These are phyloP conservation scores for Solanum ossicruentum DNA, from an alignment of 257 asterid genomes.

Conservation along the genomic window DNA sequence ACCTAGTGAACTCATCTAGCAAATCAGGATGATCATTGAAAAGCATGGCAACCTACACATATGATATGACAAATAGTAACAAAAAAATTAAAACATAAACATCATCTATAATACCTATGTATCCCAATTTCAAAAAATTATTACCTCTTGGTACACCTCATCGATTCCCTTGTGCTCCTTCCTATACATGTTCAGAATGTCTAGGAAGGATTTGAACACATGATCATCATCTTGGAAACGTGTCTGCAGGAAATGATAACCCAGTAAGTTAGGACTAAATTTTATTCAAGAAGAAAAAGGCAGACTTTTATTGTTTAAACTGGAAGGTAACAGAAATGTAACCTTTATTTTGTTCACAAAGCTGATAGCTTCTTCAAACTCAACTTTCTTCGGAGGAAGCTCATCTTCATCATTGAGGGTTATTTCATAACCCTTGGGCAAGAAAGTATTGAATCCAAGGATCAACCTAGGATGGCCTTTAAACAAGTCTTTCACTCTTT, in stretches of 20 bases:
- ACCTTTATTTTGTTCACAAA: slow-evolving; percentile 98
- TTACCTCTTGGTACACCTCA: slow-evolving; percentile 95
- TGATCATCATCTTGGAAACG: slow-evolving; percentile 88
- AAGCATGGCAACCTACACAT: slow-evolving; percentile 71
- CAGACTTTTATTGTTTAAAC: background rate
- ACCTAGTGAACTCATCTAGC: slow-evolving; percentile 90
- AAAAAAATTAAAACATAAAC: background rate
- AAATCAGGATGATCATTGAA: slow-evolving; percentile 84
- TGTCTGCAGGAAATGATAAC: slow-evolving; percentile 42
- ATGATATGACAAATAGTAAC: background rate
- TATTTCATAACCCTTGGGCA: slow-evolving; percentile 95
- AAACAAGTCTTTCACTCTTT: slow-evolving; percentile 84
- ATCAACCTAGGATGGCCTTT: slow-evolving; percentile 86
- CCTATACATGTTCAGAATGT: slow-evolving; percentile 90
- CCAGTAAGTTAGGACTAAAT: background rate
- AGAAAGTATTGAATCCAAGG: slow-evolving; percentile 94
- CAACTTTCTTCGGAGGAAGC: slow-evolving; percentile 84
- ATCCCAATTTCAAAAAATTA: background rate
- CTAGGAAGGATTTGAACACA: slow-evolving; percentile 91
- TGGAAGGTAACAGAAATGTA: background rate
- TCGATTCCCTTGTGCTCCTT: slow-evolving; percentile 92
- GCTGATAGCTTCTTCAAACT: slow-evolving; percentile 91
- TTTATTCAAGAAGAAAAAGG: background rate
- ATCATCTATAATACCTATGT: background rate
- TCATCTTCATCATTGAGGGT: slow-evolving; percentile 82